Evolutionary conservation across 148 eudicot genomes (phyloP).

Genomic region (Beta vulgaris): DNA sequence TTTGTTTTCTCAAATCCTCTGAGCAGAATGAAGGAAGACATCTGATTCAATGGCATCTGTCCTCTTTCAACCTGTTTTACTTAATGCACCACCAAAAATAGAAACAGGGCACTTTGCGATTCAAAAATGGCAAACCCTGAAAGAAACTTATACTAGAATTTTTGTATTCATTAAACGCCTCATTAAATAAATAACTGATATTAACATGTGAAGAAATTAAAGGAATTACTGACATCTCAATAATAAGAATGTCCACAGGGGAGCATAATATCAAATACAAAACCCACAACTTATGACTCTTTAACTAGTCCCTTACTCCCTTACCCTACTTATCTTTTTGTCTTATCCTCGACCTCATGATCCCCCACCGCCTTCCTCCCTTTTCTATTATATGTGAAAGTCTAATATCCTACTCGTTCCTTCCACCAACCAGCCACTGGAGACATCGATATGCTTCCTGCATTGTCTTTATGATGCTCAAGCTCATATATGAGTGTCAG

Average conservation of each 20-base stretch:
- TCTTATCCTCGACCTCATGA: neutral
- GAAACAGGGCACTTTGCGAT: neutral
- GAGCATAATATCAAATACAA: too few relatives aligned
- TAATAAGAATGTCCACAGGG: too few relatives aligned
- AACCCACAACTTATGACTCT: neutral
- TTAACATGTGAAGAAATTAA: too few relatives aligned
- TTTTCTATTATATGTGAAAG: neutral
- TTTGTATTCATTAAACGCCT: too few relatives aligned
- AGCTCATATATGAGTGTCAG: neutral
- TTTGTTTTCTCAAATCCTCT: neutral
- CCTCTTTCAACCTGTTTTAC: neutral
- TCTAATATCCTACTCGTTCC: neutral
- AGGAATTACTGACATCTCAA: too few relatives aligned
- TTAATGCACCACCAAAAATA: neutral
- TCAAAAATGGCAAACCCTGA: too few relatives aligned
- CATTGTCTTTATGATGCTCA: neutral
- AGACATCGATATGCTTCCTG: neutral
- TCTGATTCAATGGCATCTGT: neutral
- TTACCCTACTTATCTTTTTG: neutral
- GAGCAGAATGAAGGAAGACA: neutral
- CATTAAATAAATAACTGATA: too few relatives aligned
- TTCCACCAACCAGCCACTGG: neutral
- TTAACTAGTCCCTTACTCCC: conserved; percentile 3
- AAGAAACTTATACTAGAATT: too few relatives aligned
- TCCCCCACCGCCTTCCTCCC: neutral